Percentiles rank a stretch among this genome's conserved stretches.
Evolutionary conservation across 345 rosid species (phyloP).

Genomic region (Eucalyptus leucophloia): DNA sequence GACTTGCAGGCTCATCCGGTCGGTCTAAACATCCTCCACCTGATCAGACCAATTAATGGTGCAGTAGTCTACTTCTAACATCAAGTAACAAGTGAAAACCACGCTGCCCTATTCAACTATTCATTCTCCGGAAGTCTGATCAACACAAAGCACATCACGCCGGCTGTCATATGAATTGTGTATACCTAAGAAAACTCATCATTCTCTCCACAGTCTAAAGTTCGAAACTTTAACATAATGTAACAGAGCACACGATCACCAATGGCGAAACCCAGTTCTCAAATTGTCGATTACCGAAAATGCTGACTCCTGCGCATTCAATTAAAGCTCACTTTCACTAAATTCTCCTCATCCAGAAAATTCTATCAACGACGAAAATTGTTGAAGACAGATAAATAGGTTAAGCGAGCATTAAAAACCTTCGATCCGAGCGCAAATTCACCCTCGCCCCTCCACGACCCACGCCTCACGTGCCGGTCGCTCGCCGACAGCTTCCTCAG

Average conservation of each 20-base stretch:
- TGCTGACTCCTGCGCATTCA: not conserved
- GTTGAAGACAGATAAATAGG: not conserved
- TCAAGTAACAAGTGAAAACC: not conserved
- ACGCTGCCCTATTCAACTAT: not conserved
- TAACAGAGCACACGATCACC: not conserved
- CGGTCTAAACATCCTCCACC: not conserved
- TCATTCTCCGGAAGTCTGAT: not conserved
- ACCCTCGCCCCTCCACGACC: slow-evolving; percentile 2
- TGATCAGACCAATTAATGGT: not conserved
- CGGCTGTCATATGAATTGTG: not conserved
- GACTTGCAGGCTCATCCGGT: not conserved
- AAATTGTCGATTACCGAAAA: not conserved
- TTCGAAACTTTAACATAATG: not conserved
- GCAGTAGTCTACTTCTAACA: not conserved
- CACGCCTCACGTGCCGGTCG: slow-evolving; percentile 6
- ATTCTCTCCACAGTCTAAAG: not conserved
- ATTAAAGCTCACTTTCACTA: not conserved
- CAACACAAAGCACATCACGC: not conserved
- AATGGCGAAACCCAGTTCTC: not conserved
- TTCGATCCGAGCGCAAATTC: slow-evolving; percentile 17
- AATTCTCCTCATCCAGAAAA: no score
- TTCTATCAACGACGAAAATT: not conserved
- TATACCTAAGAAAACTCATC: not conserved
- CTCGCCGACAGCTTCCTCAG: slow-evolving; percentile 9
- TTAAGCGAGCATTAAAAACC: not conserved